Conservation (phyloP, 2,329 filamentous ascomycete genomes). For the Pseudogymnoascus sp. region DNA sequence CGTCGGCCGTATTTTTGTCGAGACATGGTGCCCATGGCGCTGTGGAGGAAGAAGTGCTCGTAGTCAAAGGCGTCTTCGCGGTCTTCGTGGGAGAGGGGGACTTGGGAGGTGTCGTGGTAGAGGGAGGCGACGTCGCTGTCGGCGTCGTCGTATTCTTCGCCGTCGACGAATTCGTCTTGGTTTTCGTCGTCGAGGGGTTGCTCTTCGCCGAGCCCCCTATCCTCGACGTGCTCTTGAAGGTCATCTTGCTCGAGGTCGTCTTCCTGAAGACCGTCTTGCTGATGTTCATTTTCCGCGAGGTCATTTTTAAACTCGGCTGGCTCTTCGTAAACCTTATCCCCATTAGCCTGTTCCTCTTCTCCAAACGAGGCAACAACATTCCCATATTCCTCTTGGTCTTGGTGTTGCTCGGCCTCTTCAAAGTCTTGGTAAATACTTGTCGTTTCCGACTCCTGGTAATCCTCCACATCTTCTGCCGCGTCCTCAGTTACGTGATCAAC, state of each 20-base stretch:
- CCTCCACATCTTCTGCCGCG: constrained; percentile 10
- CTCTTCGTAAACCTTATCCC: background rate
- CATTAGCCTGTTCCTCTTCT: background rate
- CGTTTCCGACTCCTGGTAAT: constrained; percentile 20
- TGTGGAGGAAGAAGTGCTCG: constrained; percentile 90
- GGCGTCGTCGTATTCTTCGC: constrained; percentile 30
- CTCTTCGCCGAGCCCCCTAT: background rate
- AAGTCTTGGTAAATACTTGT: constrained; percentile 26
- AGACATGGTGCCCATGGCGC: constrained; percentile 72
- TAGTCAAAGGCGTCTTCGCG: constrained; percentile 95
- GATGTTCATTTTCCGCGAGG: background rate
- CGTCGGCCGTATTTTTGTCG: constrained; percentile 39
- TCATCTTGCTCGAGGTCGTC: background rate
- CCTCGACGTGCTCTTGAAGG: constrained; percentile 5
- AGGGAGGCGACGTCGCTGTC: constrained; percentile 54
- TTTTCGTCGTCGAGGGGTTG: constrained; percentile 19
- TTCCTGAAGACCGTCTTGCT: background rate
- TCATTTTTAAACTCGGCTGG: background rate
- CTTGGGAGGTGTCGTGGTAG: constrained; percentile 52
- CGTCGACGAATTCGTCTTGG: constrained; percentile 26
- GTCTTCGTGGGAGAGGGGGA: constrained; percentile 74
- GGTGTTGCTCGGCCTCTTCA: constrained; percentile 15
- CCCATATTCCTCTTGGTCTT: background rate
- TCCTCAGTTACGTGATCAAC: background rate
- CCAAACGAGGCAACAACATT: constrained; percentile 4